Base-by-base conservation (phyloP, 495 filamentous ascomycete species). In the Penicillium desertorum region DNA sequence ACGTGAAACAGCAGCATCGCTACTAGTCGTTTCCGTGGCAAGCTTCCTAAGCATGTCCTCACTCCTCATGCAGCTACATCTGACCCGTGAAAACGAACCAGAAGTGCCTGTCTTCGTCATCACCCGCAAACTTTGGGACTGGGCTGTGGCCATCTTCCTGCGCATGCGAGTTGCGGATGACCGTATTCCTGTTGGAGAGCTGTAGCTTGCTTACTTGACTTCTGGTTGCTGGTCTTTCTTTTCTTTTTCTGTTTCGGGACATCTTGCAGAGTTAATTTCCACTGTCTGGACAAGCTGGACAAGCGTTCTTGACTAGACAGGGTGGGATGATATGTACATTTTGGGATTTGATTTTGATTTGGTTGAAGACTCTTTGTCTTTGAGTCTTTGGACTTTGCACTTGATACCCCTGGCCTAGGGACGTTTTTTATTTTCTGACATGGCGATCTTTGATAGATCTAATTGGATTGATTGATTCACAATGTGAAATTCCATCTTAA, bases 1-100 rank as follows among this genome's bases (percentile, higher is more conserved):
- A 62, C 89, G 88, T 62, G 89, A 92, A 76, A 91, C 87, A 5
- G 82, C 84, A 52, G 86, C 88, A 19, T 89, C 88, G n/a, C 80
- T 91, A 50, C 81, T 83, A 37, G 85, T 90, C 49, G 88, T 92
- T 59, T 89, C 85, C 14, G 81, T 88, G 58, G 85, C 88, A 10
- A 88, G 84, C 68, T 91, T 88, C 70, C 77, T 89, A 62, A 89
- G 82, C 76, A 86, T 91, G 83, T 83, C 85, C 45, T 81, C 82
- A 5, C 73, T 92, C 14, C 76, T 91, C 11, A 68, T 86, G 10
- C 86, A 90, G 60, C 74, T 90, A 37, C 86, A 91, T 71, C 70
- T 85, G 32, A 85, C 84, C 34, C 79, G 84, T 22, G 79, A 80
- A 52, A 85, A 87, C 62, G 83, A 86, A 60, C 82, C 81, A 0